These are phyloP conservation scores for Orbilia ellipsospora DNA, from an alignment of 2,329 filamentous ascomycete species.

Conservation along the genomic window DNA sequence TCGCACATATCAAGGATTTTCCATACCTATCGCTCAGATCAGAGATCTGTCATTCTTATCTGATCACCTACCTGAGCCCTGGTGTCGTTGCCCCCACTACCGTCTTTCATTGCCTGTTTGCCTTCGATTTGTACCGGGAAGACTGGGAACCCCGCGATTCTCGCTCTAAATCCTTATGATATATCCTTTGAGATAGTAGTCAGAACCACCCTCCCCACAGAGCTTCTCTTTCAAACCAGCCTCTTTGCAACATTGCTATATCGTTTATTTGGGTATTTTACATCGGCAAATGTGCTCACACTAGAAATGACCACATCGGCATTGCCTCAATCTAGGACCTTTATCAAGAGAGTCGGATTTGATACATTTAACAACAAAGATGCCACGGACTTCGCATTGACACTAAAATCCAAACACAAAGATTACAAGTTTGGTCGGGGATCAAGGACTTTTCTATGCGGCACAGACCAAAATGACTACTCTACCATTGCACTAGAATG, in stretches of 20 bases:
- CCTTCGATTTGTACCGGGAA: not conserved
- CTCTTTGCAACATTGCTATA: constrained; percentile 9
- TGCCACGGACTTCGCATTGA: constrained; percentile 78
- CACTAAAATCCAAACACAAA: constrained; percentile 84
- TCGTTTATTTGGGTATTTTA: not conserved
- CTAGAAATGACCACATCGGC: constrained; percentile 40
- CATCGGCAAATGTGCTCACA: constrained; percentile 39
- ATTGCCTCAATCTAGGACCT: constrained; percentile 66
- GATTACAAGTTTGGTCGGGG: constrained; percentile 83
- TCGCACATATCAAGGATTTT: too few species aligned
- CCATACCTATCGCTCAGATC: too few species aligned
- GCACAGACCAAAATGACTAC: constrained; percentile 89
- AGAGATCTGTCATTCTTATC: too few species aligned
- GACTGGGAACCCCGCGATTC: not conserved
- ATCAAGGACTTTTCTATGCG: constrained; percentile 88
- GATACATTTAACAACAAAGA: constrained; percentile 77
- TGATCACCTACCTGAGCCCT: not conserved
- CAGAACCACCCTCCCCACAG: not conserved
- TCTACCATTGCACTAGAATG: constrained; percentile 92
- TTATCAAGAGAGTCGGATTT: constrained; percentile 76
- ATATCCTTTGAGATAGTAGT: not conserved
- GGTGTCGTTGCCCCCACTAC: not conserved
- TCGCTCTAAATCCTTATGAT: constrained; percentile 3
- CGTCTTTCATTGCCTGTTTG: not conserved
- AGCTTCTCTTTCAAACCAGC: constrained; percentile 10